phyloP scores from a whole-genome alignment of 1,284 basidiomycete genomes.

The Testicularia cyperi region DNA sequence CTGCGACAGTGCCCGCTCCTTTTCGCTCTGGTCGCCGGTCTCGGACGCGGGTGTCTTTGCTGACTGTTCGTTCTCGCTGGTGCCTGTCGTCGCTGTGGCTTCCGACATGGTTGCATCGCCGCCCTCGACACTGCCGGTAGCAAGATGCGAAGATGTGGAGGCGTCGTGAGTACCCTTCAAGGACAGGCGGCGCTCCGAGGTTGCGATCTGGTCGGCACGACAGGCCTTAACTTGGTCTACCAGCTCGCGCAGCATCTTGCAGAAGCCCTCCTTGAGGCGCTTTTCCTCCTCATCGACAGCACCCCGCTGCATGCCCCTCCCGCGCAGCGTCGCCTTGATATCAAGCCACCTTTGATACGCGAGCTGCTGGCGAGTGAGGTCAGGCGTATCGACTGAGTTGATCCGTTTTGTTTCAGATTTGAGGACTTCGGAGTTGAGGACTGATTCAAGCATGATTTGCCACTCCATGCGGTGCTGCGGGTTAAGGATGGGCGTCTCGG shows the following conservation, averaged over 20 bases:
- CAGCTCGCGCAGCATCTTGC: slow-evolving; percentile 76
- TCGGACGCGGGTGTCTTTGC: background rate
- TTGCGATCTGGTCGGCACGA: slow-evolving; percentile 63
- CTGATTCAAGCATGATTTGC: slow-evolving; percentile 59
- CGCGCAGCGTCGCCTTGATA: slow-evolving; percentile 81
- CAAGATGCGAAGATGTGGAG: slow-evolving; percentile 62
- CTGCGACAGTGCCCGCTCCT: slow-evolving; percentile 32
- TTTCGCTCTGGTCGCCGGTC: slow-evolving; percentile 1
- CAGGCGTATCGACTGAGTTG: slow-evolving; percentile 60
- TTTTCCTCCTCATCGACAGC: slow-evolving; percentile 80
- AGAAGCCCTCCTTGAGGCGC: slow-evolving; percentile 76
- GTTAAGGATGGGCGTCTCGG: slow-evolving; percentile 39
- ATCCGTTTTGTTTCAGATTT: slow-evolving; percentile 59
- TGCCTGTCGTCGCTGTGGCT: slow-evolving; percentile 1
- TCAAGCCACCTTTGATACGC: slow-evolving; percentile 76
- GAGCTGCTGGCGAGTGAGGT: slow-evolving; percentile 43
- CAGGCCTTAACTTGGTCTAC: slow-evolving; percentile 81
- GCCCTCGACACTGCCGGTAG: no score
- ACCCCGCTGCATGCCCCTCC: slow-evolving; percentile 61
- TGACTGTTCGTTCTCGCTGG: slow-evolving; percentile 2
- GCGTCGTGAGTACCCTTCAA: no score
- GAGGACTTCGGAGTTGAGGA: slow-evolving; percentile 57
- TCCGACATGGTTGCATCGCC: slow-evolving; percentile 1
- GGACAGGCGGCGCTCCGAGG: no score
- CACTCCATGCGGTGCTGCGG: slow-evolving; percentile 56